Evolutionary conservation across 176 grass and related monocot species (phyloP).

Genomic region (Zea luxurians): DNA sequence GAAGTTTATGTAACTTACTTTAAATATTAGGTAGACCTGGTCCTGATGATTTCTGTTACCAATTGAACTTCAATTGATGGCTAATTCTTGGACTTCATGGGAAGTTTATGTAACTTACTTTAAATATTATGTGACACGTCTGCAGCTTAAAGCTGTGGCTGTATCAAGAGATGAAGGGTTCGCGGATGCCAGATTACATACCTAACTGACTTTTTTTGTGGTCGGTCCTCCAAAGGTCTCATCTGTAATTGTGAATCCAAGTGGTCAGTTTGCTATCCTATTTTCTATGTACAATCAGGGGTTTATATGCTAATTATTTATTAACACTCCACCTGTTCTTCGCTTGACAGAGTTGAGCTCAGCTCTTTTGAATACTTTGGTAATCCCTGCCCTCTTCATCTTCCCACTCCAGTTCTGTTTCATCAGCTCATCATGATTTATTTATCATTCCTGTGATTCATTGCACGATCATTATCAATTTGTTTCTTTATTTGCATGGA

Average conservation of each 20-base stretch:
- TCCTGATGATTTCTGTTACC: not conserved
- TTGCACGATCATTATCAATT: not conserved
- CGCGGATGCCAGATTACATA: constrained; percentile 22
- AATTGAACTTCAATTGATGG: not conserved
- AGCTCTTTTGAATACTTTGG: constrained; percentile 5
- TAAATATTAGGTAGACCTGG: constrained; percentile 32
- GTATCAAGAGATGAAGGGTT: constrained; percentile 46
- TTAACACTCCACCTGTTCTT: constrained; percentile 18
- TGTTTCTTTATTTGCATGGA: not conserved
- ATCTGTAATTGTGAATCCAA: constrained; percentile 34
- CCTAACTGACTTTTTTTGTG: constrained; percentile 31
- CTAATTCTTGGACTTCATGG: constrained; percentile 14
- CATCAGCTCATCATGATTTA: constrained; percentile 10
- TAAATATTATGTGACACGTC: constrained; percentile 39
- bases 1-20: constrained; percentile 37
- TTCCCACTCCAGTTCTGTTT: not conserved
- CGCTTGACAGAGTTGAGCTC: not conserved
- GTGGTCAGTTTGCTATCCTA: constrained; percentile 50
- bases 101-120: constrained; percentile 37
- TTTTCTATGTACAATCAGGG: constrained; percentile 13
- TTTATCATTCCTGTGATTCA: not conserved
- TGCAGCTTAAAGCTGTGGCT: constrained; percentile 63
- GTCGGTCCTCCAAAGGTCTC: constrained; percentile 27
- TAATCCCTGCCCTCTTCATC: constrained; percentile 4
- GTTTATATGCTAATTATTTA: constrained; percentile 10